phyloP scores from a whole-genome alignment of 192 early-diverging fungal genomes.

The Pilaira anomala region DNA sequence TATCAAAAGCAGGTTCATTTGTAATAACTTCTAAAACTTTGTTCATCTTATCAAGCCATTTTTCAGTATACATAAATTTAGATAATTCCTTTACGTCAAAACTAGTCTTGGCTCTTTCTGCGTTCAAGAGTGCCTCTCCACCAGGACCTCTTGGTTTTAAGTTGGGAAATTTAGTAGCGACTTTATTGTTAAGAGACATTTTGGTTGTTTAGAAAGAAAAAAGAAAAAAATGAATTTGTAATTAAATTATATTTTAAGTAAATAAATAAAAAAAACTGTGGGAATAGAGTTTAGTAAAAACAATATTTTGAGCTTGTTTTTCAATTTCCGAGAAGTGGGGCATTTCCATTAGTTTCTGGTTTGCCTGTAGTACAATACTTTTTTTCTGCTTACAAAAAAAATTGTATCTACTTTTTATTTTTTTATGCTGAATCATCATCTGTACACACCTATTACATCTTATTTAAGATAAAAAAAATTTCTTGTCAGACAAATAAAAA shows the following conservation, averaged over 20 bases:
- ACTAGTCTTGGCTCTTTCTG: slow-evolving; percentile 65
- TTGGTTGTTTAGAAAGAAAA: background rate
- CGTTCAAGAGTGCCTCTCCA: slow-evolving; percentile 48
- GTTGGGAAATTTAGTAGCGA: slow-evolving; percentile 42
- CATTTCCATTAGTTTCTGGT: no score
- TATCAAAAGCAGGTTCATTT: slow-evolving; percentile 69
- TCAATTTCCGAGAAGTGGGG: background rate
- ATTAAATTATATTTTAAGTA: background rate
- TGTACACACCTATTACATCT: no score
- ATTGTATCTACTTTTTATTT: no score
- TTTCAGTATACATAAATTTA: slow-evolving; percentile 61
- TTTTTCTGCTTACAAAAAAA: no score
- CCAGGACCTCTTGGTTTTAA: slow-evolving; percentile 45
- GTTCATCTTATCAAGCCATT: slow-evolving; percentile 53
- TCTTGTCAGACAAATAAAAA: no score
- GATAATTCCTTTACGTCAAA: slow-evolving; percentile 68
- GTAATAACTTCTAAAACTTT: slow-evolving; percentile 59
- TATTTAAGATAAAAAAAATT: no score
- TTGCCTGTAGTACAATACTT: no score
- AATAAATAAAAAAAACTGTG: background rate
- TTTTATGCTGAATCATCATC: no score
- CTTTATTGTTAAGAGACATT: slow-evolving; percentile 25
- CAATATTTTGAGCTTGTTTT: no score
- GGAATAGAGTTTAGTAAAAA: slow-evolving; percentile 15
- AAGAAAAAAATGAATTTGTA: background rate